A percentile compares a stretch with the other conserved stretches of the same genome.
These are phyloP conservation scores for Pestalotiopsis sp. DNA, from an alignment of 2,329 filamentous ascomycete genomes.

Conservation along the genomic window DNA sequence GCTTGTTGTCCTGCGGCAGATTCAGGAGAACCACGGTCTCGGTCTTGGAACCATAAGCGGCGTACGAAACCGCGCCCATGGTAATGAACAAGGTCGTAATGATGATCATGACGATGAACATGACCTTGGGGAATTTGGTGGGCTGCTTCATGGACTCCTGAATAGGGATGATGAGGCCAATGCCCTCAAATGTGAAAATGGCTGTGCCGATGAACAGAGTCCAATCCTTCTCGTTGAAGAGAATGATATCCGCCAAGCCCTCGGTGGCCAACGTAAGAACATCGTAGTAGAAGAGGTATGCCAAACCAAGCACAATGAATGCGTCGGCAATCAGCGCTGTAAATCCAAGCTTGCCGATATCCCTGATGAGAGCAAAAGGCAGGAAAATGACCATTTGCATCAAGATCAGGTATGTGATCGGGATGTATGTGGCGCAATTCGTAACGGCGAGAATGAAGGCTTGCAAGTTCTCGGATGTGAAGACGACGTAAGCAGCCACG, in stretches of 20 bases:
- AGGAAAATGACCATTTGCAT: slow-evolving; percentile 96
- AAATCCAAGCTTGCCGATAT: slow-evolving; percentile 96
- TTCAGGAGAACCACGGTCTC: slow-evolving; percentile 97
- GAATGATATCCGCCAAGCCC: slow-evolving; percentile 81
- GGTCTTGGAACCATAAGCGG: slow-evolving; percentile 91
- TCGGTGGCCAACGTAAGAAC: slow-evolving; percentile 77
- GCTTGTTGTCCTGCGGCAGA: slow-evolving; percentile 90
- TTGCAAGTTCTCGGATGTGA: slow-evolving; percentile 93
- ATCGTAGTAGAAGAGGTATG: slow-evolving; percentile 97
- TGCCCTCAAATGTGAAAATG: slow-evolving; percentile 98
- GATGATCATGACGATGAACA: slow-evolving; percentile 90
- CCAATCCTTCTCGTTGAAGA: slow-evolving; percentile 92
- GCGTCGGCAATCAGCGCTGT: slow-evolving; percentile 91
- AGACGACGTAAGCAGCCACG: slow-evolving; percentile 93
- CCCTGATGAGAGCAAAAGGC: slow-evolving; percentile 88
- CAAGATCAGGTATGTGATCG: slow-evolving; percentile 87
- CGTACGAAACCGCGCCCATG: slow-evolving; percentile 93
- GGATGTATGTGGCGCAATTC: slow-evolving; percentile 81
- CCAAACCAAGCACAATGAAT: slow-evolving; percentile 89
- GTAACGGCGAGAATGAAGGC: slow-evolving; percentile 93
- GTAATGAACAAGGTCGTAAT: slow-evolving; percentile 89
- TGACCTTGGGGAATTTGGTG: slow-evolving; percentile 84
- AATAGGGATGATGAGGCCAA: slow-evolving; percentile 96
- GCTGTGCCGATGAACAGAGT: slow-evolving; percentile 98
- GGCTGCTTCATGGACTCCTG: slow-evolving; percentile 96